phyloP scores from a whole-genome alignment of 2,329 filamentous ascomycete genomes.

The Hymenoscyphus scutula region DNA sequence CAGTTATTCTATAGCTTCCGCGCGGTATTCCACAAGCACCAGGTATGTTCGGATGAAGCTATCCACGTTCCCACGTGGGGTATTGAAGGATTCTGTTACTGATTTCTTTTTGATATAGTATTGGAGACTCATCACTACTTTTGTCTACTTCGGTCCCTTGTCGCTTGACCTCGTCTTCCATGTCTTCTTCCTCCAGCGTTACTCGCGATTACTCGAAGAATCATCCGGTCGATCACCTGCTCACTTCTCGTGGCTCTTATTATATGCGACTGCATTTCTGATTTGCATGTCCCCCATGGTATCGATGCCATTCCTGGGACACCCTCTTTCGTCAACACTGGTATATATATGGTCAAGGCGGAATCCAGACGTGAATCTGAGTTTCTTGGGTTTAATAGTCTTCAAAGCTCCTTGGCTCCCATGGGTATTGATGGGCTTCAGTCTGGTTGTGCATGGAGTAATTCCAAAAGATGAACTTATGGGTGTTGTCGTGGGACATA shows the following conservation, averaged over 20 bases:
- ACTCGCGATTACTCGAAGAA: conserved; percentile 92
- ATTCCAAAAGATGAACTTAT: conserved; percentile 95
- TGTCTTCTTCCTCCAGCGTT: conserved; percentile 96
- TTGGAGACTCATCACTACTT: conserved; percentile 94
- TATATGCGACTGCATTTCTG: conserved; percentile 79
- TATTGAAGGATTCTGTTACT: conserved; percentile 4
- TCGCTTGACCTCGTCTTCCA: conserved; percentile 94
- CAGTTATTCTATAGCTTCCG: conserved; percentile 97
- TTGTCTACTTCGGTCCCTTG: conserved; percentile 95
- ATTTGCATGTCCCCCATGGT: conserved; percentile 81
- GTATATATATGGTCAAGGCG: conserved; percentile 98
- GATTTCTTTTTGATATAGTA: conserved; percentile 56
- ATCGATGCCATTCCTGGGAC: conserved; percentile 91
- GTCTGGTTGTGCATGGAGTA: conserved; percentile 82
- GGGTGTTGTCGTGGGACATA: conserved; percentile 89
- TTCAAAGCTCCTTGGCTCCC: conserved; percentile 94
- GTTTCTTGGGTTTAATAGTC: conserved; percentile 82
- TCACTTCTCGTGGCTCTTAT: conserved; percentile 90
- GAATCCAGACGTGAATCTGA: conserved; percentile 87
- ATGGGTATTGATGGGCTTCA: conserved; percentile 94
- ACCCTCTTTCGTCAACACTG: conserved; percentile 84
- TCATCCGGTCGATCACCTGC: conserved; percentile 88
- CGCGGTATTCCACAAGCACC: conserved; percentile 85
- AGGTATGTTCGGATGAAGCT: conserved; percentile 57
- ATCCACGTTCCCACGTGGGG: neutral